A percentile compares a stretch with the other conserved stretches of the same genome.
Evolutionary conservation across 352 stramenopile genomes (phyloP).

Genomic region (Pythium rishiriense): DNA sequence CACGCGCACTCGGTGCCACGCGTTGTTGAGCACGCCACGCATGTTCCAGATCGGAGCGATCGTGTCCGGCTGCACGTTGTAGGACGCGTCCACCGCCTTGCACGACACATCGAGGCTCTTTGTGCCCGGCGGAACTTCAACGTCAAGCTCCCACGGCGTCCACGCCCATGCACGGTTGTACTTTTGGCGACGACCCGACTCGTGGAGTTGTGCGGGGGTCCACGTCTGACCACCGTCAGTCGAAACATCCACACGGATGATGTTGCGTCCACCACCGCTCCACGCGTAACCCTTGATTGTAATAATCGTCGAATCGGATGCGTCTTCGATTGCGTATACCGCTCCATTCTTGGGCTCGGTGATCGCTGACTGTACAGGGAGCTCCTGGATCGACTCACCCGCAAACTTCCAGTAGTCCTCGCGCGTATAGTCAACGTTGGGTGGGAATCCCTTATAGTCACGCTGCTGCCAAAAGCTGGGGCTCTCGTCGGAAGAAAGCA

Average conservation of each 20-base stretch:
- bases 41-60: constrained; percentile 98
- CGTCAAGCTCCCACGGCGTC: constrained; percentile 95
- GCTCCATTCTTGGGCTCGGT: constrained; percentile 76
- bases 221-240: constrained; percentile 94
- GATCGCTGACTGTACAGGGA: constrained; percentile 91
- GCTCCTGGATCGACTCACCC: constrained; percentile 89
- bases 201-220: constrained; percentile 85
- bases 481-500: constrained; percentile 77
- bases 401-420: constrained; percentile 85
- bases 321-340: constrained; percentile 49
- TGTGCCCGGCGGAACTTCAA: constrained; percentile 82
- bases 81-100: constrained; percentile 94
- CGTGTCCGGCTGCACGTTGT: constrained; percentile 97
- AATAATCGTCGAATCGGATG: constrained; percentile 67
- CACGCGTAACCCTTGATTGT: constrained; percentile 94
- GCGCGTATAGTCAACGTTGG: constrained; percentile 85
- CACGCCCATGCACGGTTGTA: constrained; percentile 94
- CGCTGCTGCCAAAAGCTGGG: constrained; percentile 92
- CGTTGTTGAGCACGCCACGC: constrained; percentile 96
- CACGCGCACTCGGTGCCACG: constrained; percentile 91
- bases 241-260: constrained; percentile 96
- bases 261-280: constrained; percentile 93
- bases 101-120: constrained; percentile 88
- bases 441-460: constrained; percentile 90
- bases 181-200: constrained; percentile 82